Evolutionary conservation across 2,329 filamentous ascomycete species (phyloP).

Genomic region (Colletotrichum sp.): DNA sequence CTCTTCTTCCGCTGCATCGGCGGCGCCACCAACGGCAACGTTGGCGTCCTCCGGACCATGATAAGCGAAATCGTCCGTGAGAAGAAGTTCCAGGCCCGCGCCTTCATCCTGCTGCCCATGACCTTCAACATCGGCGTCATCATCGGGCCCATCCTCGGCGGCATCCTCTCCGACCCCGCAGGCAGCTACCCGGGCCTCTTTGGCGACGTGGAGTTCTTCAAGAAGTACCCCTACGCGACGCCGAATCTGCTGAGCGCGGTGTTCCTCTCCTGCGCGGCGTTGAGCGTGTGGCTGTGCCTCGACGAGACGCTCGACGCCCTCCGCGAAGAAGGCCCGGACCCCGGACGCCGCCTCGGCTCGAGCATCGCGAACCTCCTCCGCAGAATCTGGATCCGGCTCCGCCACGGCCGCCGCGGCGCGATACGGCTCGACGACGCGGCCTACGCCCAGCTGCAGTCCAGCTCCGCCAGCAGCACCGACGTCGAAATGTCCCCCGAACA

Average conservation of each 20-base stretch:
- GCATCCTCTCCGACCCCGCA: slow-evolving; percentile 71
- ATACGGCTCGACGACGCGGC: slow-evolving; percentile 10
- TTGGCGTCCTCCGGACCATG: slow-evolving; percentile 70
- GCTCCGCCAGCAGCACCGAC: slow-evolving; percentile 22
- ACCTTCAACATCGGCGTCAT: slow-evolving; percentile 54
- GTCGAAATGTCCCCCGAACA: slow-evolving; percentile 34
- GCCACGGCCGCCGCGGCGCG: background rate
- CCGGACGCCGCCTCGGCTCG: slow-evolving; percentile 45
- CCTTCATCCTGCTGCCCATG: slow-evolving; percentile 52
- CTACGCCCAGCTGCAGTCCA: slow-evolving; percentile 40
- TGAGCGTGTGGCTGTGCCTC: slow-evolving; percentile 53
- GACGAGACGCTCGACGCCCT: slow-evolving; percentile 58
- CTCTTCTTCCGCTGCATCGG: slow-evolving; percentile 71
- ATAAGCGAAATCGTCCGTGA: slow-evolving; percentile 54
- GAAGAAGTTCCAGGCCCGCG: slow-evolving; percentile 52
- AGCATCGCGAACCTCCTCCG: slow-evolving; percentile 35
- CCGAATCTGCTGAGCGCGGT: slow-evolving; percentile 59
- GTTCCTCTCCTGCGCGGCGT: slow-evolving; percentile 48
- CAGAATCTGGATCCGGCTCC: slow-evolving; percentile 24
- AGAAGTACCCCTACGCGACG: slow-evolving; percentile 56
- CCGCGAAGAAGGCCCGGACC: slow-evolving; percentile 40
- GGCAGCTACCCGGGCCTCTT: slow-evolving; percentile 62
- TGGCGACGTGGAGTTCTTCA: slow-evolving; percentile 50
- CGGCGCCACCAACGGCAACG: slow-evolving; percentile 58
- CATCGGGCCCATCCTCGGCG: slow-evolving; percentile 61